phyloP scores from a whole-genome alignment of 768 basidiomycete genomes.

The Pleurotus citrinopileatus region DNA sequence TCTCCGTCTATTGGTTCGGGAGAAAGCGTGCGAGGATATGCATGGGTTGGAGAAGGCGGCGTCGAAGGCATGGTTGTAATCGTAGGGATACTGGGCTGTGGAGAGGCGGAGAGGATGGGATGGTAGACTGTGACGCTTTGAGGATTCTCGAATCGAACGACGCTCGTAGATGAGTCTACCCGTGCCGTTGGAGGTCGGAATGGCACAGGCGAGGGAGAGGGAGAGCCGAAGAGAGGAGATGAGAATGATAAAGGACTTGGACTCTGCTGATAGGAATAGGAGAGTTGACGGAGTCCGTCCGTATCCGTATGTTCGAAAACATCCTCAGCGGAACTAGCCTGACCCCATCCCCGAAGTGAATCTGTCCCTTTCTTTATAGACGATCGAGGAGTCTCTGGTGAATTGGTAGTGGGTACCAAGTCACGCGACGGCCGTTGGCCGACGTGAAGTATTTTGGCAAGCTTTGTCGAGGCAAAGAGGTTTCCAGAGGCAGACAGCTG shows the following conservation, averaged over 20 bases:
- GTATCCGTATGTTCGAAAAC: background rate
- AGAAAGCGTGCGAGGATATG: background rate
- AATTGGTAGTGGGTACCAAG: background rate
- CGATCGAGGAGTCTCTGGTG: background rate
- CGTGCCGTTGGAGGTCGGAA: background rate
- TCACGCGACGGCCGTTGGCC: background rate
- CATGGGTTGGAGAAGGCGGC: background rate
- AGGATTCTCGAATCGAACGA: constrained; percentile 3
- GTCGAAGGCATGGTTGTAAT: constrained; percentile 3
- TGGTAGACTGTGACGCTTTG: constrained; percentile 7
- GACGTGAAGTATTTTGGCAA: background rate
- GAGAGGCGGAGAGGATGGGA: constrained; percentile 4
- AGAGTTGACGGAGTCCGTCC: constrained; percentile 4
- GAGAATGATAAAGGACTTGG: constrained; percentile 1
- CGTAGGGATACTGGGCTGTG: constrained; percentile 8
- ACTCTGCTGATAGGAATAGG: background rate
- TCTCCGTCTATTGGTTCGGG: background rate
- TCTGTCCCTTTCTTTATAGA: background rate
- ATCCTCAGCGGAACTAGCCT: background rate
- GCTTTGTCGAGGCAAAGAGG: background rate
- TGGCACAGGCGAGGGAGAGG: background rate
- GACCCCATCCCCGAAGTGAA: constrained; percentile 3
- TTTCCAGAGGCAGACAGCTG: background rate
- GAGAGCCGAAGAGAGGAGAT: background rate
- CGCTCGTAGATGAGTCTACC: constrained; percentile 2